Evolutionary conservation across 305 asterid genomes (phyloP).

Genomic region (Fraxinus sp.): DNA sequence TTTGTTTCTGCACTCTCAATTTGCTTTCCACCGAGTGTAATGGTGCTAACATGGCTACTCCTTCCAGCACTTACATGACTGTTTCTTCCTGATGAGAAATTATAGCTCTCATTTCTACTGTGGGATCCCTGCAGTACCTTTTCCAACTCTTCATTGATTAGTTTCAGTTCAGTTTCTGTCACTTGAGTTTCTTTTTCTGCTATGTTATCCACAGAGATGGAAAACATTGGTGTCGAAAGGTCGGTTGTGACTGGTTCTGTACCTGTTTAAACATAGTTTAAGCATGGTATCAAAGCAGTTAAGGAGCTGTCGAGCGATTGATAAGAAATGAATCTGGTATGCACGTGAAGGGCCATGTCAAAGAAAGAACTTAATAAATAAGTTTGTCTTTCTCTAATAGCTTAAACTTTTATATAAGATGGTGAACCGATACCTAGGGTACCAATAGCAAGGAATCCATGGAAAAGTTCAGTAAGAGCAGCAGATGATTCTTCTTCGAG

Average conservation of each 20-base stretch:
- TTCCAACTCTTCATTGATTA: conserved; percentile 82
- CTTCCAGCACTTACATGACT: conserved; percentile 73
- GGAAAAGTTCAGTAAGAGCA: conserved; percentile 70
- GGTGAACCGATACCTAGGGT: conserved; percentile 52
- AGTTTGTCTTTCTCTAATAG: background rate
- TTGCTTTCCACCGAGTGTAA: conserved; percentile 65
- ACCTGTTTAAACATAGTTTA: background rate
- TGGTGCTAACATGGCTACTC: conserved; percentile 62
- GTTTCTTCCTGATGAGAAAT: conserved; percentile 67
- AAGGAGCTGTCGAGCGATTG: background rate
- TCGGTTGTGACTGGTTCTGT: conserved; percentile 46
- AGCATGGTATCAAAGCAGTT: background rate
- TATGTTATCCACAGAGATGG: conserved; percentile 65
- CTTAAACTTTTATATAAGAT: background rate
- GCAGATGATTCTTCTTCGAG: conserved; percentile 54
- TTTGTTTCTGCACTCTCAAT: conserved; percentile 47
- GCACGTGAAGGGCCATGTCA: background rate
- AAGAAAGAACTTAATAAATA: background rate
- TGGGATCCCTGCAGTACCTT: conserved; percentile 66
- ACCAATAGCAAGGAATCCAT: conserved; percentile 92
- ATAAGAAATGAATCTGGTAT: background rate
- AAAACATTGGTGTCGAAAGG: conserved; percentile 79
- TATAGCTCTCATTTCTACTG: conserved; percentile 41
- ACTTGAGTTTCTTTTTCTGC: conserved; percentile 79
- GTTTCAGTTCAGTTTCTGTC: conserved; percentile 72